Evolutionary conservation across 2,329 filamentous ascomycete genomes (phyloP).

Genomic region (Ophidiomyces ophidiicola): DNA sequence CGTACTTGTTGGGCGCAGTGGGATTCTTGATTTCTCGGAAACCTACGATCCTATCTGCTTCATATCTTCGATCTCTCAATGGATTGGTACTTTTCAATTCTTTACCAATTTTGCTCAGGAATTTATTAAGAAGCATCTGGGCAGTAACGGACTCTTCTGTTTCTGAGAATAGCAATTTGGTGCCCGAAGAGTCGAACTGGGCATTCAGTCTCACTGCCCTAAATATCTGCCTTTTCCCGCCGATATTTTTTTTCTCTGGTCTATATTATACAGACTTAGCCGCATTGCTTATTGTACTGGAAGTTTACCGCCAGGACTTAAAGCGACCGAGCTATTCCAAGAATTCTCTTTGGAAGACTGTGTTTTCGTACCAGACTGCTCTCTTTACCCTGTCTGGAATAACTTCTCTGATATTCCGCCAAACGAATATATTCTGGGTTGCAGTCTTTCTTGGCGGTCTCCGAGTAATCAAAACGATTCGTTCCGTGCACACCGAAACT

Average conservation of each 20-base stretch:
- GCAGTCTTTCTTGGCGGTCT: constrained; percentile 40
- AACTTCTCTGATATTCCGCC: constrained; percentile 61
- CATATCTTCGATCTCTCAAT: constrained; percentile 30
- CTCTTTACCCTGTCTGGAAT: constrained; percentile 48
- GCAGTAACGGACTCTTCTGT: constrained; percentile 13
- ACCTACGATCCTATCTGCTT: constrained; percentile 25
- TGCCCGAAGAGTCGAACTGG: constrained; percentile 14
- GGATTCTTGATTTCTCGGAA: constrained; percentile 19
- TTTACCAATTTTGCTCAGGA: constrained; percentile 42
- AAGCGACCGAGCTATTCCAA: constrained; percentile 19
- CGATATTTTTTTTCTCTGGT: constrained; percentile 89
- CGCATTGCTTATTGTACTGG: constrained; percentile 63
- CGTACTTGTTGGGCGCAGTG: constrained; percentile 36
- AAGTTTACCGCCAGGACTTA: constrained; percentile 48
- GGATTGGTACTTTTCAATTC: constrained; percentile 25
- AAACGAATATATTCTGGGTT: constrained; percentile 97
- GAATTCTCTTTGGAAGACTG: neutral
- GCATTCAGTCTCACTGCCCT: constrained; percentile 38
- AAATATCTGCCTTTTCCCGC: constrained; percentile 75
- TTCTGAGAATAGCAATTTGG: constrained; percentile 14
- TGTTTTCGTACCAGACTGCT: constrained; percentile 19
- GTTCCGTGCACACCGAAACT: constrained; percentile 21
- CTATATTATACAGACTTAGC: constrained; percentile 91
- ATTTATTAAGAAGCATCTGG: constrained; percentile 39
- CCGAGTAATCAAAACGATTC: constrained; percentile 29